Evolutionary conservation across 805 yeast genomes (phyloP).

Genomic region (Saturnispora galanensis): DNA sequence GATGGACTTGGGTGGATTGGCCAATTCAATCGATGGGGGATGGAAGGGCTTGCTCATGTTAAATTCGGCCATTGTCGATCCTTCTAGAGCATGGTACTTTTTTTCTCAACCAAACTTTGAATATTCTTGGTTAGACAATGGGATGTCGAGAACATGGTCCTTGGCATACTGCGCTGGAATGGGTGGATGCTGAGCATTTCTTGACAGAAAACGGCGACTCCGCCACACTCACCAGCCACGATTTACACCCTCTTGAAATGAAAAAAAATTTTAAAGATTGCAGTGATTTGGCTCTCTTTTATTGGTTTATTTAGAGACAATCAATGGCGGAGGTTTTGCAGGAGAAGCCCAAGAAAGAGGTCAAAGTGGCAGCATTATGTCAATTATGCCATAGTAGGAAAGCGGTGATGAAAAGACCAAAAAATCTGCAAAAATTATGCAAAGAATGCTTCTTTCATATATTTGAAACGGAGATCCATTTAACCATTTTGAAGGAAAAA

Average conservation of each 20-base stretch:
- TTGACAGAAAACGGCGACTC: neutral
- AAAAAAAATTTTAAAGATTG: no score
- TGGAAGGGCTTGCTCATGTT: conserved; percentile 54
- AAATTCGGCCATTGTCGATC: conserved; percentile 37
- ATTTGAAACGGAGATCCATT: conserved; percentile 92
- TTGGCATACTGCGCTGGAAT: conserved; percentile 50
- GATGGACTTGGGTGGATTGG: conserved; percentile 24
- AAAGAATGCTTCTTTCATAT: conserved; percentile 82
- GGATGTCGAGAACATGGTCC: conserved; percentile 56
- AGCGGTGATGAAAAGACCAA: conserved; percentile 86
- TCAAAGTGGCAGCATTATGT: conserved; percentile 45
- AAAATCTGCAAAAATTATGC: conserved; percentile 82
- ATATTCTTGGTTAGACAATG: conserved; percentile 41
- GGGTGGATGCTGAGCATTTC: conserved; percentile 16
- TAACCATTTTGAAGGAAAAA: conserved; percentile 63
- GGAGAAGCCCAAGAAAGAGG: conserved; percentile 14
- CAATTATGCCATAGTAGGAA: conserved; percentile 75
- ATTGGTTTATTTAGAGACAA: neutral
- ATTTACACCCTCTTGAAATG: no score
- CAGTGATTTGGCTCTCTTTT: no score
- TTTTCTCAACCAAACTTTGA: conserved; percentile 29
- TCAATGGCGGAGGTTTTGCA: neutral
- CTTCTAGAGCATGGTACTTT: conserved; percentile 32
- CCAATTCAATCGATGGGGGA: conserved; percentile 37
- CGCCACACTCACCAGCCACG: no score